Evolutionary conservation across 805 yeast genomes (phyloP).

Genomic region (Candida cerambycidarum): DNA sequence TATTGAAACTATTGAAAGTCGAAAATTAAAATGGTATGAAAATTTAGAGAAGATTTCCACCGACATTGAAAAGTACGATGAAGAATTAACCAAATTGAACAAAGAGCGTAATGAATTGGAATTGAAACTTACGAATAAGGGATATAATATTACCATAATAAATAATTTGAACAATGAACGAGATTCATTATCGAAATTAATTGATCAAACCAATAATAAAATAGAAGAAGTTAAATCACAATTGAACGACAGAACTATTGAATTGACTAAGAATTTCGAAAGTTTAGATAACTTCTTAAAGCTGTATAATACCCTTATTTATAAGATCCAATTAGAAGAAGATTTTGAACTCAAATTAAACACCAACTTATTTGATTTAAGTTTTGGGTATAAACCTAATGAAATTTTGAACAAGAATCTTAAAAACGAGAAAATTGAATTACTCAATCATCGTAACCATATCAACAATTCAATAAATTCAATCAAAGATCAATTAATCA

Average conservation of each 20-base stretch:
- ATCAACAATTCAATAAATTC: slow-evolving; percentile 46
- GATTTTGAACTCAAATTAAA: slow-evolving; percentile 42
- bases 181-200: slow-evolving; percentile 52
- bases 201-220: slow-evolving; percentile 46
- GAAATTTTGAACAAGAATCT: slow-evolving; percentile 46
- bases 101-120: slow-evolving; percentile 42
- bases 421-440: slow-evolving; percentile 45
- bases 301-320: slow-evolving; percentile 56
- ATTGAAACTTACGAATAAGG: slow-evolving; percentile 46
- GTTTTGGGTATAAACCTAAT: slow-evolving; percentile 20
- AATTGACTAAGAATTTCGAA: slow-evolving; percentile 49
- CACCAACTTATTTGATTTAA: slow-evolving; percentile 12
- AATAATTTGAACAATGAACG: slow-evolving; percentile 63
- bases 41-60: slow-evolving; percentile 55
- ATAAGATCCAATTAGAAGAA: slow-evolving; percentile 39
- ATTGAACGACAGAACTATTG: slow-evolving; percentile 49
- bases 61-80: slow-evolving; percentile 50
- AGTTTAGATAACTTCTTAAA: slow-evolving; percentile 52
- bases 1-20: slow-evolving; percentile 62
- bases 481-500: slow-evolving; percentile 56
- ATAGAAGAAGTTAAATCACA: slow-evolving; percentile 47
- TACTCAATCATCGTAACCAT: slow-evolving; percentile 28
- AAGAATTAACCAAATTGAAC: slow-evolving; percentile 42
- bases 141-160: slow-evolving; percentile 61
- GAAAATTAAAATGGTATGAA: slow-evolving; percentile 63